phyloP scores from a whole-genome alignment of 2,329 filamentous ascomycete genomes.

The Neurospora sp. region DNA sequence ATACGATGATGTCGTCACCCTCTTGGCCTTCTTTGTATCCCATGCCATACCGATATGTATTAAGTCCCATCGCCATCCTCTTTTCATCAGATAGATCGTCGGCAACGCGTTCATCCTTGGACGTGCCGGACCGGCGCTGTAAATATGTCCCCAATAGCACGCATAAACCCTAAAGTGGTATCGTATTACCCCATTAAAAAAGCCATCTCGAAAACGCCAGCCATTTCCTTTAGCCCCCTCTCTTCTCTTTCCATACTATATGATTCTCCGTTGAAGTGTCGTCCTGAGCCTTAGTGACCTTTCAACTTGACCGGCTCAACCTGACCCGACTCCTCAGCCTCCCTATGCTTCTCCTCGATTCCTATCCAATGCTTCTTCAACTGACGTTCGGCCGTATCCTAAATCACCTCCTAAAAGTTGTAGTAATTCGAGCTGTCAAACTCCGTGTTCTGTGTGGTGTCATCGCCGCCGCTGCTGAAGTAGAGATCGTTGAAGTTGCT shows the following conservation, averaged over 20 bases:
- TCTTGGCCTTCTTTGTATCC: not conserved
- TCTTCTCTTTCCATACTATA: not conserved
- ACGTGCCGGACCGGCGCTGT: not conserved
- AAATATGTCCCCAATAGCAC: not conserved
- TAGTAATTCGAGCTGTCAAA: constrained; percentile 38
- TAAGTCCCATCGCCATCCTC: not conserved
- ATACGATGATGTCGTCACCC: not conserved
- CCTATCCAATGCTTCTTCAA: not conserved
- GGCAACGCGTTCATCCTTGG: not conserved
- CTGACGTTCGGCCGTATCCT: not conserved
- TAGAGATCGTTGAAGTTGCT: constrained; percentile 42
- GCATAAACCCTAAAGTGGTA: not conserved
- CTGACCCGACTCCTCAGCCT: not conserved
- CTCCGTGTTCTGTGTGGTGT: constrained; percentile 27
- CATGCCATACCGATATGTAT: not conserved
- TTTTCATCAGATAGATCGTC: not conserved
- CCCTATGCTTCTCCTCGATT: not conserved
- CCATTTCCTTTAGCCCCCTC: not conserved
- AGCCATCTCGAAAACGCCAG: not conserved
- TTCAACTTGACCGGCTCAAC: not conserved
- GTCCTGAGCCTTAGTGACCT: not conserved
- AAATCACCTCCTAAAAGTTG: constrained; percentile 19
- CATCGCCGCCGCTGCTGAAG: constrained; percentile 33
- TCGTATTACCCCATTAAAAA: not conserved
- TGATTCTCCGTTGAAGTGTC: not conserved